Percentiles rank a stretch among this genome's conserved stretches.
Evolutionary conservation across 352 stramenopile genomes (phyloP).

Genomic region (Aphanomyces cochlioides): DNA sequence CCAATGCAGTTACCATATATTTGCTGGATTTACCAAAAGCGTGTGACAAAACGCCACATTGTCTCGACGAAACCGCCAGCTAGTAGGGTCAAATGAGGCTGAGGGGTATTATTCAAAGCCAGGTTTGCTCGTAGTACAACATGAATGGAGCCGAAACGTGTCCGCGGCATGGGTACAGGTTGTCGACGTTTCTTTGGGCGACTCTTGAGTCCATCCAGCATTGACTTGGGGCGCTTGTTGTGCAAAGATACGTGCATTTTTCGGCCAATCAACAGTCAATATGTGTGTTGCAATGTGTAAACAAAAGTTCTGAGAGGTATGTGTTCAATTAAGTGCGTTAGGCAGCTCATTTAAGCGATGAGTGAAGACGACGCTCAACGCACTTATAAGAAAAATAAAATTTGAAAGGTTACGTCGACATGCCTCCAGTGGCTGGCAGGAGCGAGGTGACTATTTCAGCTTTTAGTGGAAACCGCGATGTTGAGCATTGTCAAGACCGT

Average conservation of each 20-base stretch:
- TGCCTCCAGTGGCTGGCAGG: conserved; percentile 21
- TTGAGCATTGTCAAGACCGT: conserved; percentile 31
- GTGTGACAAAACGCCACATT: too few species aligned
- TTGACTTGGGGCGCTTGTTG: background rate
- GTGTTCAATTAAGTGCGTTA: conserved; percentile 12
- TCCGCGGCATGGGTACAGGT: too few species aligned
- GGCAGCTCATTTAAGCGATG: too few species aligned
- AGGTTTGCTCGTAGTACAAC: too few species aligned
- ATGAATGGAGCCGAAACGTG: too few species aligned
- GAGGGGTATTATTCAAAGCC: too few species aligned
- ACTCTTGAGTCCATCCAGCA: background rate
- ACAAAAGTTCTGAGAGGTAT: background rate
- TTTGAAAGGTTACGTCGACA: background rate
- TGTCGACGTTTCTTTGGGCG: conserved; percentile 11
- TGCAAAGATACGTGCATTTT: conserved; percentile 9
- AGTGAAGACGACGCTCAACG: background rate
- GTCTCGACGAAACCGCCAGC: too few species aligned
- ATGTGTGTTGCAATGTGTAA: background rate
- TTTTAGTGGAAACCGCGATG: conserved; percentile 27
- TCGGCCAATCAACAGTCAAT: background rate
- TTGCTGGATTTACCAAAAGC: too few species aligned
- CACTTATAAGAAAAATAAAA: conserved; percentile 6
- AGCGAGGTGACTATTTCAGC: conserved; percentile 29
- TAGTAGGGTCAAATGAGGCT: too few species aligned
- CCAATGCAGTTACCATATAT: too few species aligned